Evolutionary conservation across 2,329 filamentous ascomycete genomes (phyloP), one percentile per base, ranked within the genome.

Genomic region (Cordyceps javanica): DNA sequence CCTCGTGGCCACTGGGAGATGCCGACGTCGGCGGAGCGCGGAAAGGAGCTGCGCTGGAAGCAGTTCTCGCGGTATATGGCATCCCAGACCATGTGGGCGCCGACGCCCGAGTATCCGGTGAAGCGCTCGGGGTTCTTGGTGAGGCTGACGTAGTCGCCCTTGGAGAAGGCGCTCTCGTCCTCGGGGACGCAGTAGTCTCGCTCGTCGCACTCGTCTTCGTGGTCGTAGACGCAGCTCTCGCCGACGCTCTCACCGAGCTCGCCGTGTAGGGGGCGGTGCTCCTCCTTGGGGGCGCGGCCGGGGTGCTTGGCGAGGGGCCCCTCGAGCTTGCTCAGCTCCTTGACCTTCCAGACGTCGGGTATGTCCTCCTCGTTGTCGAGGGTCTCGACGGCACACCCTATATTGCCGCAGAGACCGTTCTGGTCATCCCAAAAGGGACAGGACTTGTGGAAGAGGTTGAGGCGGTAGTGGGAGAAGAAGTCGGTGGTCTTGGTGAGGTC

Each of bases 31-130:
- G 82, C 82, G 23, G 82, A 82, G 59, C 78, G 75, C 2, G 83
- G 79, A 69, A 87, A 87, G 0, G 84, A 87, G 62, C 80, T 81
- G 69, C 79, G 82, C 65, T 85, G 82, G 77, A 99, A 99, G 75
- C 94, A 99, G 72, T 99, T 99, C 73, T 99, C 94, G 54, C 91
- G 83, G 74, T 99, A 99, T 60, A 99, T 91, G 58, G 94, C 89
- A 69, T 96, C 88, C 94, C 94, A 99, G 16, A 99, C 90, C 75
- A 95, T 91, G 68, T 87, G 85, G 41, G 93, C 85, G 19, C 92
- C 89, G 59, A 87, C 82, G 55, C 94, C 94, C 8, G 87, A 82
- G 69, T 97, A 99, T 50, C 94, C 94, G 0, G 94, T 99, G 73
- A 96, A 99, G 59, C 92, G 83, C 70, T 99, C 93, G 1, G 93